These are phyloP conservation scores for Emergomyces africanus DNA, from an alignment of 2,329 filamentous ascomycete genomes.

Conservation along the genomic window DNA sequence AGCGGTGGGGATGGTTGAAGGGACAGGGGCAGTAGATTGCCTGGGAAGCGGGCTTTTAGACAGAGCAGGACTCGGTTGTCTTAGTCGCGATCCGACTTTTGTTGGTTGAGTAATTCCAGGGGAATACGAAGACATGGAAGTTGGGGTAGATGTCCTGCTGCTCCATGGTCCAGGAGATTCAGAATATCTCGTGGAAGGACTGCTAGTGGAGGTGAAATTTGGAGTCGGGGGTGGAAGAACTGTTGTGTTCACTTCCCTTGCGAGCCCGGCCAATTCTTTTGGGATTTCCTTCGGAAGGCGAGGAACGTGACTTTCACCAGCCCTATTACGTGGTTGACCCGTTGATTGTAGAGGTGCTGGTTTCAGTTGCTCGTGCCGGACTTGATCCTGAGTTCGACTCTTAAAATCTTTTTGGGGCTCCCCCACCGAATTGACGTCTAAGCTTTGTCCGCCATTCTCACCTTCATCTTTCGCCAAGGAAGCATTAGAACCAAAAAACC, in stretches of 20 bases:
- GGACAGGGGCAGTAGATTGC: constrained; percentile 8
- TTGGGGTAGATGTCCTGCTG: constrained; percentile 35
- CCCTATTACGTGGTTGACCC: constrained; percentile 9
- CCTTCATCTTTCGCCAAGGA: background rate
- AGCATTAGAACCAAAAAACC: constrained; percentile 5
- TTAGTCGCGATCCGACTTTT: constrained; percentile 23
- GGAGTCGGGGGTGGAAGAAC: constrained; percentile 28
- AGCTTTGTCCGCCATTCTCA: background rate
- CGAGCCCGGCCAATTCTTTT: constrained; percentile 25
- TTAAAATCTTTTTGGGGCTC: background rate
- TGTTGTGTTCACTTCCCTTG: constrained; percentile 22
- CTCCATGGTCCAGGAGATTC: constrained; percentile 35
- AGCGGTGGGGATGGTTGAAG: constrained; percentile 2
- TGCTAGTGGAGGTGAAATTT: constrained; percentile 26
- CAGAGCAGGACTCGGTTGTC: constrained; percentile 25
- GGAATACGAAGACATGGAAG: constrained; percentile 37
- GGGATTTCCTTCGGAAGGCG: constrained; percentile 19
- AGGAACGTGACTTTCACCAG: constrained; percentile 10
- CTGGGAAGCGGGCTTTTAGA: constrained; percentile 21
- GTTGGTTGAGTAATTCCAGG: constrained; percentile 32
- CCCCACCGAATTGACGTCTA: background rate
- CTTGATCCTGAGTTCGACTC: background rate
- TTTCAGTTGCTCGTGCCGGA: constrained; percentile 6
- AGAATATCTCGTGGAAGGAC: constrained; percentile 34
- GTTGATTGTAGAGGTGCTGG: constrained; percentile 9